phyloP scores from a whole-genome alignment of 2,329 filamentous ascomycete species.

The Colletotrichum sp. region DNA sequence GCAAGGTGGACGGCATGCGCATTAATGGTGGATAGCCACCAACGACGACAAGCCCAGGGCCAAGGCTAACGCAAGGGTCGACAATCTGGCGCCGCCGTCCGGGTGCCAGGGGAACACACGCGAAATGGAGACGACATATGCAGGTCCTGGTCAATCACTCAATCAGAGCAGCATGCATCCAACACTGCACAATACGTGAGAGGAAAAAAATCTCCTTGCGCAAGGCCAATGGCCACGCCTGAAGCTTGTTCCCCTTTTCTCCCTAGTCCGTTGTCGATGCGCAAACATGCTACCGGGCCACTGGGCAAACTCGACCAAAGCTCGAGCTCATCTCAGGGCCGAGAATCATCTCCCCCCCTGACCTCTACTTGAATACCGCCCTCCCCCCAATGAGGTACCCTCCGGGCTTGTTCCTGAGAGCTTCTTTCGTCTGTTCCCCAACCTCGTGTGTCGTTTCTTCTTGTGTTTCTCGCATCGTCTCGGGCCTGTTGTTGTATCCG shows the following conservation, averaged over 20 bases:
- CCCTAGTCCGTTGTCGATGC: slow-evolving; percentile 19
- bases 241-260: slow-evolving; percentile 22
- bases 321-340: slow-evolving; percentile 6
- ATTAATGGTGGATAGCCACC: neutral
- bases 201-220: slow-evolving; percentile 11
- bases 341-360: neutral
- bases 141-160: slow-evolving; percentile 1
- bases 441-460: slow-evolving; percentile 8
- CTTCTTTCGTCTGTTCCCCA: slow-evolving; percentile 4
- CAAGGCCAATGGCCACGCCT: slow-evolving; percentile 8
- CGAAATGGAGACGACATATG: slow-evolving; percentile 14
- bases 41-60: neutral
- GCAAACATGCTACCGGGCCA: slow-evolving; percentile 8
- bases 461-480: slow-evolving; percentile 8
- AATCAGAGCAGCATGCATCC: neutral
- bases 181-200: neutral
- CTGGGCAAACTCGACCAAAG: slow-evolving; percentile 7
- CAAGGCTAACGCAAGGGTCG: slow-evolving; percentile 16
- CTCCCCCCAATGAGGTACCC: neutral
- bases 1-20: neutral
- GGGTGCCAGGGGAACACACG: slow-evolving; percentile 18
- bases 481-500: neutral
- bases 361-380: slow-evolving; percentile 16
- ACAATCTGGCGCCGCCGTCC: slow-evolving; percentile 3
- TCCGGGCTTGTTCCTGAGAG: neutral